Base-by-base conservation (phyloP, 2,329 filamentous ascomycete genomes). In the Calonectria crousiana region DNA sequence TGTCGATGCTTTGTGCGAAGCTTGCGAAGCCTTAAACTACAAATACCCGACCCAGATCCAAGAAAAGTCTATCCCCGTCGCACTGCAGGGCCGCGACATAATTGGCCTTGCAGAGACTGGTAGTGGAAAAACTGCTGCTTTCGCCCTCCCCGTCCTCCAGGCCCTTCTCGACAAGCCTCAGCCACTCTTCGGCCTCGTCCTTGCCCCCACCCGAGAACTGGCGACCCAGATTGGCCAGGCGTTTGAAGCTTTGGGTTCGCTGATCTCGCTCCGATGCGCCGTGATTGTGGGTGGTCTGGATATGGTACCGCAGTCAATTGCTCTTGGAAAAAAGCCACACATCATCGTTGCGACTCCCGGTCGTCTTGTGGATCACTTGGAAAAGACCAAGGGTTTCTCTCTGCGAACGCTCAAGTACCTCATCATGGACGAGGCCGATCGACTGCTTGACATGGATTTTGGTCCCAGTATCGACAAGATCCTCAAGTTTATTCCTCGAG, bases 341-440 rank as follows among this genome's bases (percentile, higher is more conserved):
- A 93, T 99, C 30, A 89, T 98, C 28, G 96, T 98, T 49, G 96
- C 96, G 0, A 98, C 96, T 0, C 96, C 96, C 0, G 96, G 96
- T 67, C 92, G 96, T 71, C 87, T 98, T 28, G 88, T 98, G 6
- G 97, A 98, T 81, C 97, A 99, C 80, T 87, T 98, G 11, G 95
- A 98, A 83, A 98, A 98, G 85, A 99, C 97, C 2, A 98, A 98
- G 84, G 96, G 97, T 14, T 98, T 99, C 85, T 96, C 94, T 2
- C 87, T 98, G 64, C 91, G 94, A 36, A 90, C 90, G 5, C 88
- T 98, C 47, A 96, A 96, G 82, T 98, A 96, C 82, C 88, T 98
- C 4, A 96, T 98, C 75, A 95, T 98, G 91, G 96, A 98, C 82
- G 96, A 98, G 86, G 96, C 96, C 30, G 96, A 98, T 84, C 90